Evolutionary conservation across 495 filamentous ascomycete genomes (phyloP).

Genomic region (Aspergillus baeticus): DNA sequence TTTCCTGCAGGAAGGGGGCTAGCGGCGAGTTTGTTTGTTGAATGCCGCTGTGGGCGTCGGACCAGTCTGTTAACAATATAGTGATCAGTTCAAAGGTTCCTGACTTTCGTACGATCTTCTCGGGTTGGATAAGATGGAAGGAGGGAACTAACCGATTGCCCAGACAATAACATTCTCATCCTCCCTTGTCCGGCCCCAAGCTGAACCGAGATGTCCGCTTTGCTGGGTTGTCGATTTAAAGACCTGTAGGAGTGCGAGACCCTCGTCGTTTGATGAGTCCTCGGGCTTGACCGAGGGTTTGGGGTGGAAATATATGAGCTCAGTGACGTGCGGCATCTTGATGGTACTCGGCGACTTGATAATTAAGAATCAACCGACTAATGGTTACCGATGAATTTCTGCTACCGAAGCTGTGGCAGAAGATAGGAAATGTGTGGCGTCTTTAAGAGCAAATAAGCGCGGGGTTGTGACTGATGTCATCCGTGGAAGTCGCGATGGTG

Average conservation of each 20-base stretch:
- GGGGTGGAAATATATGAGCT: constrained; percentile 42
- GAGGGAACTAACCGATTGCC: constrained; percentile 33
- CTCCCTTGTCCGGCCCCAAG: constrained; percentile 40
- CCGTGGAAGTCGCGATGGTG: not conserved
- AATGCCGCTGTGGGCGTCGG: constrained; percentile 30
- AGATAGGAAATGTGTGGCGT: not conserved
- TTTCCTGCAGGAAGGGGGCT: constrained; percentile 25
- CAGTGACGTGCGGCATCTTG: constrained; percentile 29
- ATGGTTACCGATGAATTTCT: not conserved
- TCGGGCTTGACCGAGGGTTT: constrained; percentile 42
- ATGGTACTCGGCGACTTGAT: not conserved
- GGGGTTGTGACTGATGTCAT: constrained; percentile 12
- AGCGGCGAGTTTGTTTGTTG: constrained; percentile 12
- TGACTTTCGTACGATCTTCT: not conserved
- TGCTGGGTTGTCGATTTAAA: constrained; percentile 32
- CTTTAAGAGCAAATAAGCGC: not conserved
- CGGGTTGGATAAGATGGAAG: not conserved
- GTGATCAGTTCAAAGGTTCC: not conserved
- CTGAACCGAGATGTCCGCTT: constrained; percentile 36
- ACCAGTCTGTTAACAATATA: constrained; percentile 48
- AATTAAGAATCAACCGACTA: no score
- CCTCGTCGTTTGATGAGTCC: constrained; percentile 34
- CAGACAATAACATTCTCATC: constrained; percentile 39
- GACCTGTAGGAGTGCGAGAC: constrained; percentile 26
- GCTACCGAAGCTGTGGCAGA: not conserved